phyloP scores from a whole-genome alignment of 2,329 filamentous ascomycete species.

The Aspergillus flavus region DNA sequence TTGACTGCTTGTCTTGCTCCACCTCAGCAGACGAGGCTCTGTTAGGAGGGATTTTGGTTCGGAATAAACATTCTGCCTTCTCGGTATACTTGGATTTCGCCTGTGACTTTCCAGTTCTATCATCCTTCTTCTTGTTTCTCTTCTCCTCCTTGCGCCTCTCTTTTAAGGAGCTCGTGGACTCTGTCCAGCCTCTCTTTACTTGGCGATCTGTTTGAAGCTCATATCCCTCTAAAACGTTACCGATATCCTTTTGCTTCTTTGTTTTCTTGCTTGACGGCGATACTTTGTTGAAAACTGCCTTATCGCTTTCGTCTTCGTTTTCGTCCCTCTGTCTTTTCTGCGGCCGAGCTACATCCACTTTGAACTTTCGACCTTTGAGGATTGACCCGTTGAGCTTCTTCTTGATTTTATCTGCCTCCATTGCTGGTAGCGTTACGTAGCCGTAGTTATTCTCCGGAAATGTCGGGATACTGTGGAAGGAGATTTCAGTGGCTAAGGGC shows the following conservation, averaged over 20 bases:
- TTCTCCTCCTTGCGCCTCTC: conserved; percentile 49
- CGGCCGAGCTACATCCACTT: conserved; percentile 77
- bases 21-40: conserved; percentile 37
- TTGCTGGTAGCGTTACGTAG: conserved; percentile 77
- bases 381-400: conserved; percentile 88
- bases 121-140: conserved; percentile 55
- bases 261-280: conserved; percentile 43
- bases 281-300: conserved; percentile 33
- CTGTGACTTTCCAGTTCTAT: conserved; percentile 59
- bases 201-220: conserved; percentile 73
- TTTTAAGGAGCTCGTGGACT: conserved; percentile 56
- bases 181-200: conserved; percentile 88
- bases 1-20: conserved; percentile 52
- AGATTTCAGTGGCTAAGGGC: conserved; percentile 73
- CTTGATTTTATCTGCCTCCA: conserved; percentile 86
- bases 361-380: conserved; percentile 81
- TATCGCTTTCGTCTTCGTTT: conserved; percentile 44
- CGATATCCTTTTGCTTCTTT: conserved; percentile 56
- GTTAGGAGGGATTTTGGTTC: conserved; percentile 72
- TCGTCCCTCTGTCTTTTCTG: conserved; percentile 54
- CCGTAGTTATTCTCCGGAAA: conserved; percentile 92
- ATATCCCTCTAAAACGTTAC: conserved; percentile 65
- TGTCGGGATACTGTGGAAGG: conserved; percentile 82
- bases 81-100: conserved; percentile 78
- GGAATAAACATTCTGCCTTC: conserved; percentile 80